A percentile compares a stretch with the other conserved stretches of the same genome.
These are phyloP conservation scores for Melanogaster broomeanus DNA, from an alignment of 768 basidiomycete genomes.

Conservation along the genomic window DNA sequence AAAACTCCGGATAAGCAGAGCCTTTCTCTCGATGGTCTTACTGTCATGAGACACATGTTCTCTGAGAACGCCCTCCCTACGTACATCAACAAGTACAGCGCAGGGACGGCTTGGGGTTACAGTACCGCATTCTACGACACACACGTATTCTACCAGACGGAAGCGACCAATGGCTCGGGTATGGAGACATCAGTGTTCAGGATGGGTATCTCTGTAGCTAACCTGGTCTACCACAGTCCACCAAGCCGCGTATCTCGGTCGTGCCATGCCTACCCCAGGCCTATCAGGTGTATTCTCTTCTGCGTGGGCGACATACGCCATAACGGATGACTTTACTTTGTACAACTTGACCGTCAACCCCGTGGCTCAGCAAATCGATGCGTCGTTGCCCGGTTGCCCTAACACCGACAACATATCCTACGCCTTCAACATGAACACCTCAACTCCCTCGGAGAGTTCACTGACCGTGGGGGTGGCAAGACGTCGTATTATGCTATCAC, in stretches of 20 bases:
- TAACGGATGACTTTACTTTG: conserved; percentile 6
- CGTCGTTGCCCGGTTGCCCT: conserved; percentile 9
- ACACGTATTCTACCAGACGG: conserved; percentile 12
- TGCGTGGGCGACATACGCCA: conserved; percentile 11
- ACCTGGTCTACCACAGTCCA: conserved; percentile 3
- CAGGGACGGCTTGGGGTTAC: conserved; percentile 11
- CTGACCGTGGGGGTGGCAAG: conserved; percentile 13
- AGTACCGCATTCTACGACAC: conserved; percentile 12
- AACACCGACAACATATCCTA: not conserved
- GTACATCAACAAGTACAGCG: conserved; percentile 8
- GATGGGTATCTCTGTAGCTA: no score
- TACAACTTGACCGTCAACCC: conserved; percentile 1
- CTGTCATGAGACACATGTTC: conserved; percentile 13
- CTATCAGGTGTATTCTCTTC: not conserved
- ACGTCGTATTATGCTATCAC: conserved; percentile 10
- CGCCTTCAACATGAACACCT: conserved; percentile 7
- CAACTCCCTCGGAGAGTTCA: conserved; percentile 2
- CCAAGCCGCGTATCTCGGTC: conserved; percentile 14
- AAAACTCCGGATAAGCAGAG: not conserved
- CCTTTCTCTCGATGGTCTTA: conserved; percentile 5
- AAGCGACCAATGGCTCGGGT: conserved; percentile 12
- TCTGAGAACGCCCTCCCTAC: conserved; percentile 1
- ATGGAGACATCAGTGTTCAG: not conserved
- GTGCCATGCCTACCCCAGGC: conserved; percentile 6
- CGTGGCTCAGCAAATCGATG: not conserved